Base-by-base conservation (phyloP, 2,329 filamentous ascomycete species). In the Nigrospora oryzae region DNA sequence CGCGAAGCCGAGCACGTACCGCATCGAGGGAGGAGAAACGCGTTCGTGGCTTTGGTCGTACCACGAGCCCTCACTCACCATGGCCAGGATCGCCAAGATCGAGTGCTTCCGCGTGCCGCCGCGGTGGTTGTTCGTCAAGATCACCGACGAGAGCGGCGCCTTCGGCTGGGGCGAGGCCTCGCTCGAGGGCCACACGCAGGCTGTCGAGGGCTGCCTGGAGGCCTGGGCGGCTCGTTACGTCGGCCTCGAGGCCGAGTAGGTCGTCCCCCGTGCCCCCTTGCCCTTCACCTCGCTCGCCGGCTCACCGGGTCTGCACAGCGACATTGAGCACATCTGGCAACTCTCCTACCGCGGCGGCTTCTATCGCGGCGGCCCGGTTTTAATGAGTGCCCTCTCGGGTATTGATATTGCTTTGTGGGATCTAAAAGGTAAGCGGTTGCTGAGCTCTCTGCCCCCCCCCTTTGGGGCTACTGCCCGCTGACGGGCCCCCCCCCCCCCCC, bases 321-420 rank as follows among this genome's bases (percentile, higher is more conserved):
- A 88, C 40, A 89, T 90, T 51, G 86, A 90, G 58, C 81, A 88
- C 50, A 83, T 90, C 46, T 90, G 86, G 86, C 85, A 89, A 59
- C 73, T 75, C 51, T 77, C 78, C 23, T 89, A 81, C 76, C 74
- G 86, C 36, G 68, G 76, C 36, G 78, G 79, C 0, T 91, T 90
- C 62, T 90, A 90, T 61, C 73, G 86, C 28, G 86, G 86, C 2
- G 86, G 86, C 0, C 83, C 86, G 0, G 85, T 90, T 11, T 83
- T 90, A 51, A 89, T 90, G 84, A 86, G 80, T 52, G 86, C 86
- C 0, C 64, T 90, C 14, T 78, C 84, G 0, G 86, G 86, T 2
- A 79, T 90, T 42, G 86, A 90, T 56, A 90, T 90, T 59, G 85
- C 85, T 0, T 66, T 89, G 0, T 90, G 85, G 85, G 85, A 89